Evolutionary conservation across 2,329 filamentous ascomycete species (phyloP).

Genomic region (Blastomyces parvus): DNA sequence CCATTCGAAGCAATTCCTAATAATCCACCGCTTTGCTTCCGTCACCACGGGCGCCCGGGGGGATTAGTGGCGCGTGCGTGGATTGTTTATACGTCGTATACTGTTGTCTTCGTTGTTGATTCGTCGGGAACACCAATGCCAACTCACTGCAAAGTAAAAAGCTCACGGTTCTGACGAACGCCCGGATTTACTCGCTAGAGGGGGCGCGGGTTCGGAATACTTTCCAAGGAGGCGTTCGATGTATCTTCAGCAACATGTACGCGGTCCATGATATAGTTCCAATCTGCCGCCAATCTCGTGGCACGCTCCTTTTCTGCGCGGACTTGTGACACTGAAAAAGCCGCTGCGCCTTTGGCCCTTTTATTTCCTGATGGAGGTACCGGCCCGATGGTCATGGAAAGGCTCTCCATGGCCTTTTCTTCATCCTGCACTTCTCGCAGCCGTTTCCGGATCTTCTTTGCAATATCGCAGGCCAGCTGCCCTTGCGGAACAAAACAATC

Average conservation of each 20-base stretch:
- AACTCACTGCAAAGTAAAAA: background rate
- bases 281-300: background rate
- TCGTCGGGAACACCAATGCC: background rate
- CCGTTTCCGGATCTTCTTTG: slow-evolving; percentile 4
- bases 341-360: background rate
- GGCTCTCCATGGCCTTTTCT: background rate
- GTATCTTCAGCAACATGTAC: background rate
- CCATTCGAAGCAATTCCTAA: background rate
- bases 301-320: background rate
- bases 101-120: background rate
- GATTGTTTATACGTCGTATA: background rate
- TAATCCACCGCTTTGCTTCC: background rate
- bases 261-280: background rate
- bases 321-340: background rate
- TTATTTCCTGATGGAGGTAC: background rate
- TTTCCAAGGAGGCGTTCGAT: background rate
- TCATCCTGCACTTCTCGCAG: background rate
- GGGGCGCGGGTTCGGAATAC: background rate
- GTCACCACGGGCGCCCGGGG: background rate
- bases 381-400: slow-evolving; percentile 1
- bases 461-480: background rate
- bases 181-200: background rate
- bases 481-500: background rate
- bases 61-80: background rate
- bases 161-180: background rate